Evolutionary conservation across 352 stramenopile species (phyloP), one percentile per base, ranked within the genome.

Genomic region (Phytophthora palmivora): DNA sequence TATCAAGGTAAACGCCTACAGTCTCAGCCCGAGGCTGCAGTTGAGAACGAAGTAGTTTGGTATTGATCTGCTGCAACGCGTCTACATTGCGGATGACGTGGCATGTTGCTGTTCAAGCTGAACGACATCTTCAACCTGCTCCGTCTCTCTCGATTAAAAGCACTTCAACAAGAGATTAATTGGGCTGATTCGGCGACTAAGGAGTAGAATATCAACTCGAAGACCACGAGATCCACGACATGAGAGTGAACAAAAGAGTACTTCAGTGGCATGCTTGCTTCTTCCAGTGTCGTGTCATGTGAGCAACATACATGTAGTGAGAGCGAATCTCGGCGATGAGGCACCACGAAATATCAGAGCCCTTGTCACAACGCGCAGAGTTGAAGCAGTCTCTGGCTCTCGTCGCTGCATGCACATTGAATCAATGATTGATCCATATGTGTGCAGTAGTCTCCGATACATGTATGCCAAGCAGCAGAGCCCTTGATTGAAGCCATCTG

Each of bases 81-180:
- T 11, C 8, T 14, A 14, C 16, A 16, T 26, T 33, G 49, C 43
- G 16, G 56, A 39, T 69, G 36, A 58, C 42, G 44, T 53, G 36
- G n/a, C n/a, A 28, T 22, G 22, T n/a, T n/a, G n/a, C n/a, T 44
- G 22, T 66, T 65, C 62, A 66, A 70, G 41, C 37, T 63, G 61
- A 69, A 26, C 45, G 19, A 21, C 34, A 58, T 44, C 60, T 69
- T 69, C 60, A 69, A 69, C 53, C 18, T 45, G 45, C 53, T 69
- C 53, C 61, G 61, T 48, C 61, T 65, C 54, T 70, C 51, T 60
- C 19, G 59, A 67, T 67, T 67, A 67, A 67, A 55, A n/a, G 9
- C 33, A 18, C 58, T 62, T 61, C 50, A 67, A 54, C 58, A 67
- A 26, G 0, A 4, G 48, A 41, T 70, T 64, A 54, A n/a, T n/a